Percentiles rank a stretch among this genome's conserved stretches.
Evolutionary conservation across 805 yeast genomes (phyloP).

Genomic region (Wickerhamomyces pijperi): DNA sequence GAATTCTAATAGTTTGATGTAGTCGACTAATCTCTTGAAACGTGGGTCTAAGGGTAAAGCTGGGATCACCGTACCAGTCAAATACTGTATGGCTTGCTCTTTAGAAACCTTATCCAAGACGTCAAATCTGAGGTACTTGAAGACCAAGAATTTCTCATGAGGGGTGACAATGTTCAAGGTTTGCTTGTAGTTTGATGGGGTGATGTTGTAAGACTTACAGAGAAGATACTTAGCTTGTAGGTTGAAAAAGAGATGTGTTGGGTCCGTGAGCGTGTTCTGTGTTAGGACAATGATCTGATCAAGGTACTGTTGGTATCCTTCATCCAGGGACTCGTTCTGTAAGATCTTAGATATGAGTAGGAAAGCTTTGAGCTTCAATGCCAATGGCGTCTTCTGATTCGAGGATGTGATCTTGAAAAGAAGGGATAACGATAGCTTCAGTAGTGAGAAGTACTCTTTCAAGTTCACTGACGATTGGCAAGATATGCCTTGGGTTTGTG

Average conservation of each 20-base stretch:
- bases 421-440: conserved; percentile 18
- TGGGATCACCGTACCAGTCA: background rate
- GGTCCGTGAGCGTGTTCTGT: background rate
- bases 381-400: conserved; percentile 17
- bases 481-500: background rate
- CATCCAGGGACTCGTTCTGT: conserved; percentile 1
- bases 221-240: background rate
- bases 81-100: background rate
- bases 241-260: background rate
- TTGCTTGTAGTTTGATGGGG: background rate
- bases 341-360: conserved; percentile 20
- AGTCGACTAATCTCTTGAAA: background rate
- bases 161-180: background rate
- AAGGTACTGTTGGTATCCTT: background rate
- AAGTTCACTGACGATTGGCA: background rate
- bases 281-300: background rate
- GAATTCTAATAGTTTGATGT: background rate
- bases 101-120: background rate
- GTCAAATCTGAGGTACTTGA: background rate
- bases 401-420: conserved; percentile 13
- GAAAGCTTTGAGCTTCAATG: conserved; percentile 16
- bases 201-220: background rate
- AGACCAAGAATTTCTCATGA: background rate
- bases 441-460: conserved; percentile 22
- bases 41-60: background rate